Evolutionary conservation across 1,284 basidiomycete species (phyloP).

Genomic region (Tremellales sp.): DNA sequence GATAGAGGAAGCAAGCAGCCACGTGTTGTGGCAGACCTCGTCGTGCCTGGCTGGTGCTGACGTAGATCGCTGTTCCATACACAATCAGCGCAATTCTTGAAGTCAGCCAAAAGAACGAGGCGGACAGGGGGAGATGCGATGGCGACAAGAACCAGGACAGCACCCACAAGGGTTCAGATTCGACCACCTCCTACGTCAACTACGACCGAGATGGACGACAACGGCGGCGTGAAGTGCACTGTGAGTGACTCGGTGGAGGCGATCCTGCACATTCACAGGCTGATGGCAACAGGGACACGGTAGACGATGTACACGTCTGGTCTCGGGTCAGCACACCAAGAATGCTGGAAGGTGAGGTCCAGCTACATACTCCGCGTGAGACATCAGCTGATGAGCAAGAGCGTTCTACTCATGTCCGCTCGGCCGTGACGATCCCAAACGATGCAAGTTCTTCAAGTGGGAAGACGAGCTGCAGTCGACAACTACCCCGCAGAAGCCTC

Average conservation of each 20-base stretch:
- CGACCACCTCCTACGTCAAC: neutral
- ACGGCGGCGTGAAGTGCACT: conserved; percentile 16
- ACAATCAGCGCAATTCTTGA: too few relatives aligned
- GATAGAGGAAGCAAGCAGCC: too few relatives aligned
- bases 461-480: conserved; percentile 27
- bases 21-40: too few relatives aligned
- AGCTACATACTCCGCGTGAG: too few relatives aligned
- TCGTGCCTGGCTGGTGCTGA: too few relatives aligned
- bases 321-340: conserved; percentile 28
- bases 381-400: conserved; percentile 9
- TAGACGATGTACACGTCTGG: conserved; percentile 13
- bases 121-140: conserved; percentile 2
- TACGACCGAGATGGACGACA: conserved; percentile 4
- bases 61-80: too few relatives aligned
- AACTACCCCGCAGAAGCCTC: conserved; percentile 1
- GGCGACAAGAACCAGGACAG: conserved; percentile 9
- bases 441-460: conserved; percentile 47
- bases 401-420: conserved; percentile 40
- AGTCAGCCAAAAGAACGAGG: neutral
- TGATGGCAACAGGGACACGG: conserved; percentile 20
- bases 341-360: conserved; percentile 33
- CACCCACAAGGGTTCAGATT: conserved; percentile 6
- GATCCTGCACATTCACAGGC: neutral
- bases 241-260: too few relatives aligned
- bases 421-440: conserved; percentile 24